A percentile compares a stretch with the other conserved stretches of the same genome.
Evolutionary conservation across 345 rosid species (phyloP).

Genomic region (Viola odorata): DNA sequence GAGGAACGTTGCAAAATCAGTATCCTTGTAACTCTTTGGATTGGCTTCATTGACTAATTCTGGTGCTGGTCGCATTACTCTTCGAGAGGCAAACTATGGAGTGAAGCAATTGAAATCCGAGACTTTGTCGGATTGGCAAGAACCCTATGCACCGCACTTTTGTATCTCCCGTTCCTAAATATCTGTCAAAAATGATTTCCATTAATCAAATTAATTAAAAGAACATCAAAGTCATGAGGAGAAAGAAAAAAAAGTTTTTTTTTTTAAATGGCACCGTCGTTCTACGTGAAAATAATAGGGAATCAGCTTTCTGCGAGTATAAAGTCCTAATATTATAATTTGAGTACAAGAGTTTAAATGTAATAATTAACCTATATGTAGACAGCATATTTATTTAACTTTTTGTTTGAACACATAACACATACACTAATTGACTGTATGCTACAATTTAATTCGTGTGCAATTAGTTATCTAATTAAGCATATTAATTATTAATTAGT

Average conservation of each 20-base stretch:
- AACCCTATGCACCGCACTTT: slow-evolving; percentile 37
- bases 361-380: too few relatives aligned
- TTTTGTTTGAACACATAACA: too few relatives aligned
- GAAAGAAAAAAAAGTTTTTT: background rate
- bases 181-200: slow-evolving; percentile 13
- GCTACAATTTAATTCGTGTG: slow-evolving; percentile 21
- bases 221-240: too few relatives aligned
- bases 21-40: slow-evolving; percentile 31
- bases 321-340: too few relatives aligned
- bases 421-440: slow-evolving; percentile 25
- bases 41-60: slow-evolving; percentile 21
- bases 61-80: slow-evolving; percentile 21
- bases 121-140: slow-evolving; percentile 19
- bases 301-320: too few relatives aligned
- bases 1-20: slow-evolving; percentile 26
- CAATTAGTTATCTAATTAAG: too few relatives aligned
- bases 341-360: too few relatives aligned
- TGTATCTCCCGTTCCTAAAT: slow-evolving; percentile 39
- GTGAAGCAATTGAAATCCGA: slow-evolving; percentile 34
- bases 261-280: slow-evolving; percentile 12
- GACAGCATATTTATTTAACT: too few relatives aligned
- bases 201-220: too few relatives aligned
- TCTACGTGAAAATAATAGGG: slow-evolving; percentile 30
- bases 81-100: slow-evolving; percentile 27
- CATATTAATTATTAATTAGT: too few relatives aligned